A percentile compares a stretch with the other conserved stretches of the same genome.
These are phyloP conservation scores for Scleromitrula shiraiana DNA, from an alignment of 2,329 filamentous ascomycete species.

Conservation along the genomic window DNA sequence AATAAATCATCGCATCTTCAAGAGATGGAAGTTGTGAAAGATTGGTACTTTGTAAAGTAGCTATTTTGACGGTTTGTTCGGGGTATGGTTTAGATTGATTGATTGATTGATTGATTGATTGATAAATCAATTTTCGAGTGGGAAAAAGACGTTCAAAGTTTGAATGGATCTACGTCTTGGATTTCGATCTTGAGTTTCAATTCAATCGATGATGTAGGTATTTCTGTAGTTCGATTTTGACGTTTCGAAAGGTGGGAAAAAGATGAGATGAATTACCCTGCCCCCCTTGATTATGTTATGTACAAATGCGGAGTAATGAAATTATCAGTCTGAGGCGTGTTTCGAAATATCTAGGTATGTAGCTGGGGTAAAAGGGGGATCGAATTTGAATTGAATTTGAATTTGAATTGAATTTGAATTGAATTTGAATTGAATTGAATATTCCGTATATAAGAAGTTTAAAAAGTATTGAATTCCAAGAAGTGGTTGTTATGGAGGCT, in stretches of 20 bases:
- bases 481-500: too few relatives aligned
- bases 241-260: too few relatives aligned
- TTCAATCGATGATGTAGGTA: too few relatives aligned
- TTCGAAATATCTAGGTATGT: neutral
- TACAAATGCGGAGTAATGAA: neutral
- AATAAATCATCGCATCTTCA: conserved; percentile 25
- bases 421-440: neutral
- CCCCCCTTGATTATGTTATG: neutral
- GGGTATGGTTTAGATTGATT: too few relatives aligned
- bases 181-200: too few relatives aligned
- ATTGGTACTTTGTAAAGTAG: conserved; percentile 25
- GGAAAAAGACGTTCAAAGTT: too few relatives aligned
- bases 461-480: too few relatives aligned
- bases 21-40: conserved; percentile 14
- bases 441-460: too few relatives aligned
- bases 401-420: neutral
- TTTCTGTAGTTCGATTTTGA: too few relatives aligned
- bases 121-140: too few relatives aligned
- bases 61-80: conserved; percentile 26
- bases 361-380: neutral
- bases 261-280: neutral
- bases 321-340: neutral
- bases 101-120: too few relatives aligned
- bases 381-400: neutral
- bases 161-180: too few relatives aligned